Percentiles rank a stretch among this genome's conserved stretches.
Evolutionary conservation across 2,329 filamentous ascomycete genomes (phyloP).

Genomic region (Colletotrichum magnum): DNA sequence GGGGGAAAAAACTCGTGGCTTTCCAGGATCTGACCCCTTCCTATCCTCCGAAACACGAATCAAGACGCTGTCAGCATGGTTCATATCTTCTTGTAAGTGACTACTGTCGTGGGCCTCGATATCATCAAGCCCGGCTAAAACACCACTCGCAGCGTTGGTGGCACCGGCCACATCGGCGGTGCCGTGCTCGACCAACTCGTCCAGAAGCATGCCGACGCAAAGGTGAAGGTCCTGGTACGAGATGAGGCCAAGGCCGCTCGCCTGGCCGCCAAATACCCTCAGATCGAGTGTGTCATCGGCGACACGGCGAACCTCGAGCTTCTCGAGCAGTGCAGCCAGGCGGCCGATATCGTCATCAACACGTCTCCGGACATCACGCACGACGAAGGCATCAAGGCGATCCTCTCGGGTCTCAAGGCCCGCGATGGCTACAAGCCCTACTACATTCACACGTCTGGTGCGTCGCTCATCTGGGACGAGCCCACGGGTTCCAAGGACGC

Average conservation of each 20-base stretch:
- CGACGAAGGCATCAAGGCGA: constrained; percentile 19
- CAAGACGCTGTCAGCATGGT: constrained; percentile 12
- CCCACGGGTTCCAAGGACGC: constrained; percentile 29
- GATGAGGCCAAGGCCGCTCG: constrained; percentile 23
- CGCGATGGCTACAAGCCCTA: constrained; percentile 15
- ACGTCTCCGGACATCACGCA: constrained; percentile 23
- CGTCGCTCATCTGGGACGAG: constrained; percentile 34
- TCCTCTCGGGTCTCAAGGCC: constrained; percentile 19
- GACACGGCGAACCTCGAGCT: constrained; percentile 13
- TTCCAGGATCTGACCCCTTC: constrained; percentile 7
- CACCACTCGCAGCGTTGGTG: not conserved
- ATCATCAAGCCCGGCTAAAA: not conserved
- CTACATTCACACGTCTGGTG: constrained; percentile 24
- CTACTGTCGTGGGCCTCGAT: not conserved
- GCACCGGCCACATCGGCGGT: constrained; percentile 24
- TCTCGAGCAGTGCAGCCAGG: constrained; percentile 7
- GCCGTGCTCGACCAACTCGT: constrained; percentile 12
- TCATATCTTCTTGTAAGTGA: constrained; percentile 27
- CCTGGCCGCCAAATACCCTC: constrained; percentile 10
- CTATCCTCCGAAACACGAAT: not conserved
- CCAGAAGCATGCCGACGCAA: constrained; percentile 14
- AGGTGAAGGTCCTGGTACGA: constrained; percentile 13
- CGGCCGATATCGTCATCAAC: constrained; percentile 21
- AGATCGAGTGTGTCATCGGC: constrained; percentile 9
- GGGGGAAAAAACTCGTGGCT: constrained; percentile 21